phyloP scores from a whole-genome alignment of 2,329 filamentous ascomycete species.

The Cladosporium sphaerospermum region DNA sequence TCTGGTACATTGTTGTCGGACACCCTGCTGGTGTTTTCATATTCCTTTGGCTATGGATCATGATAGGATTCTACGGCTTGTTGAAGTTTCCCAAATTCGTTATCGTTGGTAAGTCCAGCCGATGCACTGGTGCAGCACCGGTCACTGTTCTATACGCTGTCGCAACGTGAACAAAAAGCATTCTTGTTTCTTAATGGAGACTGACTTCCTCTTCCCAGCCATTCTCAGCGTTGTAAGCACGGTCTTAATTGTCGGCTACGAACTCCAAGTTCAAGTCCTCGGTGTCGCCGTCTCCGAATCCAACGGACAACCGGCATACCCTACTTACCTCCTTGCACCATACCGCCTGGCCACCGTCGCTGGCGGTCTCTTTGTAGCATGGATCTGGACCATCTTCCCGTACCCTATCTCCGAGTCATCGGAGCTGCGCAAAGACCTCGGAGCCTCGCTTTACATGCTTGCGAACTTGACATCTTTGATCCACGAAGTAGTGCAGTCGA shows the following conservation, averaged over 20 bases:
- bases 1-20: slow-evolving; percentile 69
- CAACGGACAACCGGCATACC: slow-evolving; percentile 63
- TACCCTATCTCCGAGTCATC: slow-evolving; percentile 66
- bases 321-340: slow-evolving; percentile 62
- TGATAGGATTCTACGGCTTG: slow-evolving; percentile 63
- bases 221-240: slow-evolving; percentile 57
- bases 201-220: neutral
- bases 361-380: slow-evolving; percentile 62
- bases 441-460: slow-evolving; percentile 62
- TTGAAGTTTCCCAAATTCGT: slow-evolving; percentile 61
- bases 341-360: slow-evolving; percentile 64
- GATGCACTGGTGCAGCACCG: too few relatives aligned
- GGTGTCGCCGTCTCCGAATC: slow-evolving; percentile 50
- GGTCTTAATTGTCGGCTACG: slow-evolving; percentile 44
- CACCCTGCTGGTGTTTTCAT: slow-evolving; percentile 60
- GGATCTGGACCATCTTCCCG: slow-evolving; percentile 72
- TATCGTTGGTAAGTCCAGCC: slow-evolving; percentile 39
- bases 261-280: slow-evolving; percentile 62
- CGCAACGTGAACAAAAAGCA: too few relatives aligned
- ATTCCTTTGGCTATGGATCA: slow-evolving; percentile 58
- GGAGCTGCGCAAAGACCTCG: slow-evolving; percentile 62
- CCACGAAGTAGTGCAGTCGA: slow-evolving; percentile 58
- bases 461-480: slow-evolving; percentile 69
- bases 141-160: too few relatives aligned
- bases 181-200: too few relatives aligned